Evolutionary conservation across 306 rosid species (phyloP), one percentile per base, ranked within the genome.

Genomic region (Lotus japonicus): DNA sequence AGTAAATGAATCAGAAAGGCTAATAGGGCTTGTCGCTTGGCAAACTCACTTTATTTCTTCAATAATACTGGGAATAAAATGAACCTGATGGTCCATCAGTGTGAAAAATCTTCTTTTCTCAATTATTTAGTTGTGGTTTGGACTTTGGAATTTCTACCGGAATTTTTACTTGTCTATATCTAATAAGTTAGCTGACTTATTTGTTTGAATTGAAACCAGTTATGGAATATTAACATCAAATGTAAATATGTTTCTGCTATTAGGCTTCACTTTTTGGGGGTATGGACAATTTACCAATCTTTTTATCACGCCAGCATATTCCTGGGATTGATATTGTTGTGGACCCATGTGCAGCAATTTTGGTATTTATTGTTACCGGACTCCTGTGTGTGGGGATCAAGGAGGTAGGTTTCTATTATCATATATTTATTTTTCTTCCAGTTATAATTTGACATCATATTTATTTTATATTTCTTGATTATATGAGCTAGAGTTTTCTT

Each of bases 251-350:
- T 64, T 74, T 79, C 17, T 72, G 19, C 35, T 53, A 66, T 46
- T 56, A 92, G 99, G 96, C 90, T 65, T 77, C 84, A 56, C 85
- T 94, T 38, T 84, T 90, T 70, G 99, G 98, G 76, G 98, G 97
- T 38, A 16, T 51, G 39, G 86, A 81, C 60, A 84, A 80, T 66
- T 82, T 94, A 70, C 97, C 99, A 42, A n/a, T 71, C 41, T 80
- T 94, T 75, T 78, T 94, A 15, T 75, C 81, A n/a, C 96, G 97
- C 23, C 96, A 84, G 16, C 69, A 68, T 41, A 82, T 94, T 77
- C 92, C 96, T 48, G 86, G 89, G 48, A 79, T 84, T 23, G 88
- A 79, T 65, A 42, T 94, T 13, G 79, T 82, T 62, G 90, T 86
- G 23, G 99, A 94, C 56, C 99, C 99, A 36, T 94, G 95, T 72